Base-by-base conservation (phyloP, 2,329 filamentous ascomycete species). In the Calcarisporium arbuscula region DNA sequence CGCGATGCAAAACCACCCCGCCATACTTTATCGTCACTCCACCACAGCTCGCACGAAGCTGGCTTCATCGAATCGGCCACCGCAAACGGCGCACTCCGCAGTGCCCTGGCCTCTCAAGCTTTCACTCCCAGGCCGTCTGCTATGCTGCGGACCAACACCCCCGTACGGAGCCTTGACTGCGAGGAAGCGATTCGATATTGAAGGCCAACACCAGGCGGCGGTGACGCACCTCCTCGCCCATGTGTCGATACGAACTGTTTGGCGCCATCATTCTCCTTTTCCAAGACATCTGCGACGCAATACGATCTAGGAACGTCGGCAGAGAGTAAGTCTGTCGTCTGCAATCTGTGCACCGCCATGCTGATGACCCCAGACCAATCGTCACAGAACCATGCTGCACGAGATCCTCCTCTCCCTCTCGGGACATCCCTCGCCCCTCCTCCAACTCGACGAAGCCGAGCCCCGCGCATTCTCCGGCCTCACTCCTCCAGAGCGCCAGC, bases 321-420 rank as follows among this genome's bases (percentile, higher is more conserved):
- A 19, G 42, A 48, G 35, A 49, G 45, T 20, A 35, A 33, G 54
- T 53, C 43, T 17, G 38, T 32, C 15, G 17, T 20, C 36, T 49
- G 48, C 36, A 42, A 10, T 18, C 23, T 19, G 9, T 25, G 22
- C 9, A 9, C 22, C 22, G 22, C 9, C 22, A 9, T 9, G n/a
- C 9, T n/a, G 9, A 25, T 25, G 9, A 9, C 9, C 9, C 22
- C n/a, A 9, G 9, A 9, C 22, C n/a, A n/a, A 9, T 25, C 22
- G 9, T 25, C 22, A 32, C 35, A 30, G n/a, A n/a, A 29, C 47
- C 47, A 98, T 98, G 92, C 85, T 98, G 60, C 92, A 96, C 76
- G 92, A 98, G 72, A 87, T 98, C 67, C 80, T 96, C 62, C 82
- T 98, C 62, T 90, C 89, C 60, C 80, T 96, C 62, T 94, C 89